Evolutionary conservation across 108 stramenopile species (phyloP), one percentile per base, ranked within the genome.

Genomic region (Schizochytrium sp.): DNA sequence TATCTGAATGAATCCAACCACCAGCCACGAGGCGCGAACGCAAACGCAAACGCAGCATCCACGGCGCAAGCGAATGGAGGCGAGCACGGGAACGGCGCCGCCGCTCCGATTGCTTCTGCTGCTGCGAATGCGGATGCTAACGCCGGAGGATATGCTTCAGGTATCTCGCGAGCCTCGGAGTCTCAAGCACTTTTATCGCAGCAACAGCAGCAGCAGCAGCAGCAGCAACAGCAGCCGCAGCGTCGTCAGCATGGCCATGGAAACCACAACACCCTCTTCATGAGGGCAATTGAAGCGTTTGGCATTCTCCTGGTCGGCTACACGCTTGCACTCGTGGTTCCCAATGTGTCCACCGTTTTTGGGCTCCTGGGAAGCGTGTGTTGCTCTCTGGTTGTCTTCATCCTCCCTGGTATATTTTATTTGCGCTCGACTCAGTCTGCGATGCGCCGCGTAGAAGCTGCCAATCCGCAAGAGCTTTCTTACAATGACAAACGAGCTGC

Each of bases 281-380:
- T 83, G 10, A 43, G 76, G 25, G 76, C 51, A 43, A 6, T 53
- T 14, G 76, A 83, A 23, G 45, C 76, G 10, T 53, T 83, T 34
- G n/a, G n/a, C 12, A 83, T 83, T 23, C 6, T 83, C 25, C 45
- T 83, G 16, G 28, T 53, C 6, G 76, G 76, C 19, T 83, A 53
- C 28, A 53, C 51, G n/a, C 51, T 83, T 6, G 76, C 76, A 6
- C 28, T 83, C n/a, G 48, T 83, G 45, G 76, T 83, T 8, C 76
- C 76, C 76, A 83, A 83, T 34, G 51, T 83, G 3, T 83, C 76
- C n/a, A 83, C 51, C n/a, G 76, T 83, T 12, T 83, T 83, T 83
- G 76, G 76, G n/a, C 76, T 83, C 28, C 23, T 83, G 51, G 76
- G 76, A 2, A 53, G 48, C 76, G 25, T 53, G 45, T 83, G 76